A percentile compares a stretch with the other conserved stretches of the same genome.
These are phyloP conservation scores for Phytophthora niederhauseri DNA, from an alignment of 352 stramenopile genomes.

Conservation along the genomic window DNA sequence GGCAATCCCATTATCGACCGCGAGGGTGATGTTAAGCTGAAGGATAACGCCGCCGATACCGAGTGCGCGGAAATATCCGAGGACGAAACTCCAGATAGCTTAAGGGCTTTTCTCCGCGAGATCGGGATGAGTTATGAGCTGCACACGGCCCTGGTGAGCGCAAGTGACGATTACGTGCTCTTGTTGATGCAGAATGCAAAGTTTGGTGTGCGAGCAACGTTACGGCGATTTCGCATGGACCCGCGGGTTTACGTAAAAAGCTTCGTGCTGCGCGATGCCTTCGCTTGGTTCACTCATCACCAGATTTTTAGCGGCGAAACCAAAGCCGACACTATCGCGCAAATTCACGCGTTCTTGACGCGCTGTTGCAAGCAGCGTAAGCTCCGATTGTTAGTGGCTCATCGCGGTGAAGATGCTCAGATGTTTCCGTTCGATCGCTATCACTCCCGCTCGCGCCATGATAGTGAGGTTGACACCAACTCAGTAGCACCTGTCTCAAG, in stretches of 20 bases:
- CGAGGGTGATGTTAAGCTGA: neutral
- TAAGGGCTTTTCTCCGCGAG: conserved; percentile 47
- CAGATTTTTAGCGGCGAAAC: conserved; percentile 48
- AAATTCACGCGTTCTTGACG: conserved; percentile 62
- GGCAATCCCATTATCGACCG: conserved; percentile 3
- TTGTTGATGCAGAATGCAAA: conserved; percentile 67
- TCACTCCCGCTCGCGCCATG: conserved; percentile 7
- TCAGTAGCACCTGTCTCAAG: conserved; percentile 1
- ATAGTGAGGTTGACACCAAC: conserved; percentile 12
- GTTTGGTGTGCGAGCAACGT: conserved; percentile 47
- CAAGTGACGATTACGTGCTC: conserved; percentile 81
- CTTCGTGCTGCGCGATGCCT: conserved; percentile 76
- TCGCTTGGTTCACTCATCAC: conserved; percentile 60
- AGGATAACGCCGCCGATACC: neutral
- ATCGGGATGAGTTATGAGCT: conserved; percentile 59
- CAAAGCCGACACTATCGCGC: conserved; percentile 25
- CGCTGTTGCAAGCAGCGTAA: conserved; percentile 81
- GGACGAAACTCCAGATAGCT: conserved; percentile 17
- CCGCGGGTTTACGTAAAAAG: conserved; percentile 74
- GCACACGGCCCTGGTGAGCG: conserved; percentile 47
- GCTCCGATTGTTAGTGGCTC: conserved; percentile 66
- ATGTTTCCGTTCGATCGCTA: conserved; percentile 48
- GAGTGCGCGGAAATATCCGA: conserved; percentile 2
- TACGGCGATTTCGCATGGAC: conserved; percentile 74
- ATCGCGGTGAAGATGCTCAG: conserved; percentile 56